These are phyloP conservation scores for Geosmithia putterillii DNA, from an alignment of 2,329 filamentous ascomycete genomes.

Conservation along the genomic window DNA sequence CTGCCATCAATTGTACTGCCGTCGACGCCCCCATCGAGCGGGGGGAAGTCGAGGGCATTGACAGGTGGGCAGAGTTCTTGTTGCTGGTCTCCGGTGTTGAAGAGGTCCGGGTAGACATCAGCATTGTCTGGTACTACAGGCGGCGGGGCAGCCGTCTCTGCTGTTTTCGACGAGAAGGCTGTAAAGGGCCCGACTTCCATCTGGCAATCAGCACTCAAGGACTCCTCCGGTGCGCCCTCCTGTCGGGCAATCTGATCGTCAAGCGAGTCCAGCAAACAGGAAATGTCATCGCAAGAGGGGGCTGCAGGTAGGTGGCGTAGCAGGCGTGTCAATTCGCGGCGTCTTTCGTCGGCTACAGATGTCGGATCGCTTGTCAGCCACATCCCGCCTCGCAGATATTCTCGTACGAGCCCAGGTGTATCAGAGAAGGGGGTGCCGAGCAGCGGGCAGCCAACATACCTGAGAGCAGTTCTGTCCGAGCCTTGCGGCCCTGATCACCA, in stretches of 20 bases:
- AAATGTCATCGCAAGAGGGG: background rate
- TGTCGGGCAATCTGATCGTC: background rate
- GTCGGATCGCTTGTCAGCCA: too few relatives aligned
- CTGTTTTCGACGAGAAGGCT: background rate
- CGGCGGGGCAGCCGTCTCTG: background rate
- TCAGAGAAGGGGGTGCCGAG: background rate
- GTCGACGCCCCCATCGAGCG: background rate
- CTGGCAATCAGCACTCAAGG: background rate
- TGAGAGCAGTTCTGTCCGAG: background rate
- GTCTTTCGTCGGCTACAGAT: background rate
- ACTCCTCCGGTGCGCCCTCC: background rate
- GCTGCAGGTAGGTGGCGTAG: background rate
- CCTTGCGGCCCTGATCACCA: background rate
- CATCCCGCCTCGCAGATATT: too few relatives aligned
- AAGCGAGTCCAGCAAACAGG: background rate
- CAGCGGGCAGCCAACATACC: background rate
- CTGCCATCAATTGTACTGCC: background rate
- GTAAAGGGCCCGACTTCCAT: background rate
- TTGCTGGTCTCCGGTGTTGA: background rate
- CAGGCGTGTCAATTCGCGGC: background rate
- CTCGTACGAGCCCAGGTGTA: too few relatives aligned
- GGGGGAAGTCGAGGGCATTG: background rate
- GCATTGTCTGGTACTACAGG: background rate
- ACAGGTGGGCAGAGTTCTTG: background rate
- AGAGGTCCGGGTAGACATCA: background rate